These are phyloP conservation scores for Pichia nakasei DNA, from an alignment of 805 yeast species.

Conservation along the genomic window DNA sequence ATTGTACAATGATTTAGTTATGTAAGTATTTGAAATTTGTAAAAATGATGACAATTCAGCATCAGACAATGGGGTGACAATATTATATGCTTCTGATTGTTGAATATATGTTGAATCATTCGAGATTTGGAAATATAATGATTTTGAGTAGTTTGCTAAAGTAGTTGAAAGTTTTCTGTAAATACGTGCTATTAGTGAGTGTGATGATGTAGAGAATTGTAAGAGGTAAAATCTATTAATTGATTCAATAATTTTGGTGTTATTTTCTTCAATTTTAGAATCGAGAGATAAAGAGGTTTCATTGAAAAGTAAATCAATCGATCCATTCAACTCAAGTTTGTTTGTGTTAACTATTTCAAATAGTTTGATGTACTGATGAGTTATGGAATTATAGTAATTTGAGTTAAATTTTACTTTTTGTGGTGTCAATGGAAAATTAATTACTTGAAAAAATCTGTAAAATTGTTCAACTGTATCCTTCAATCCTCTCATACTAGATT, in stretches of 20 bases:
- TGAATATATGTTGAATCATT: neutral
- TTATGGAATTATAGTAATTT: slow-evolving; percentile 16
- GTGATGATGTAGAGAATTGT: neutral
- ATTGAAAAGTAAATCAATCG: slow-evolving; percentile 14
- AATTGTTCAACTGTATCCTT: slow-evolving; percentile 3
- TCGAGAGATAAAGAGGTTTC: slow-evolving; percentile 7
- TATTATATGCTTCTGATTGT: neutral
- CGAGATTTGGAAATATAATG: neutral
- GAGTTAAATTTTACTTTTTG: neutral
- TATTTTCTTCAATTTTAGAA: neutral
- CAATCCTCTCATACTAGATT: neutral
- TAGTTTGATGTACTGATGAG: slow-evolving; percentile 13
- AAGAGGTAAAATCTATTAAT: slow-evolving; percentile 7
- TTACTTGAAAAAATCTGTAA: slow-evolving; percentile 2
- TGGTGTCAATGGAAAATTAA: slow-evolving; percentile 7
- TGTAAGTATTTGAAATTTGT: neutral
- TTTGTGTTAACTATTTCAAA: slow-evolving; percentile 13
- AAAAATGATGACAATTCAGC: slow-evolving; percentile 1
- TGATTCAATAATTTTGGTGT: neutral
- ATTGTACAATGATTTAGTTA: neutral
- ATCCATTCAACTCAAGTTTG: slow-evolving; percentile 12
- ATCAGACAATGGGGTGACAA: neutral
- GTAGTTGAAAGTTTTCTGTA: neutral
- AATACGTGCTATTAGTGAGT: neutral
- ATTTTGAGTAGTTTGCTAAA: neutral